Evolutionary conservation across 306 rosid species (phyloP), one percentile per base, ranked within the genome.

Genomic region (Vigna trinervia): DNA sequence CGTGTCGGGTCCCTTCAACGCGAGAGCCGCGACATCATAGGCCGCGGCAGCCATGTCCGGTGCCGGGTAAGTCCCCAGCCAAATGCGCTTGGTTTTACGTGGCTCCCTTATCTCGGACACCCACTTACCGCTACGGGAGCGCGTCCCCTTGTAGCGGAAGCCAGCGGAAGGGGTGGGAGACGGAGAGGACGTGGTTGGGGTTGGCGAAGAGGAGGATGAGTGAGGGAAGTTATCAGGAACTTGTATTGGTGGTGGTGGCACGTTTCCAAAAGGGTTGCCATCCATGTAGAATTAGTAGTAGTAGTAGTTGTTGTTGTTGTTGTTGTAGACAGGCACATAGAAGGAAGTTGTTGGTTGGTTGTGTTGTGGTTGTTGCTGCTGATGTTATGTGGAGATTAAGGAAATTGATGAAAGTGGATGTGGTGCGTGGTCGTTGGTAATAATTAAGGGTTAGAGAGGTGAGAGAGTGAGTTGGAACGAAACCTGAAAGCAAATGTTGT

Each of bases 41-140:
- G 99, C 99, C 0, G 99, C 97, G 0, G 99, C 99, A 0, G 99
- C 97, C 99, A 92, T 95, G 36, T 95, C 97, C 0, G 97, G 82
- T 1, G 86, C 84, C 0, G 93, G 87, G 63, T 92, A 92, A 0
- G 99, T 95, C 0, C 99, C 99, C 0, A 95, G 95, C 99, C 99
- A 95, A 66, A 95, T 90, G 78, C 99, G 92, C 12, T 85, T 89
- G 7, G 96, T 78, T 72, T 95, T 92, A 39, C 96, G 92, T 11
- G 99, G 99, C 91, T 95, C 97, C 0, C 99, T 80, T 64, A 95
- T 95, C 83, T 95, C 99, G 1, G 97, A 95, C 28, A 92, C 99
- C 99, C 99, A 95, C 57, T 95, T 95, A 3, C 99, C 94, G 32
- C 96, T 86, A 76, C 99, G 86, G 74, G 74, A 45, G 4, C 99